Base-by-base conservation (phyloP, 2,329 filamentous ascomycete genomes). In the Cryphonectria naterciae region DNA sequence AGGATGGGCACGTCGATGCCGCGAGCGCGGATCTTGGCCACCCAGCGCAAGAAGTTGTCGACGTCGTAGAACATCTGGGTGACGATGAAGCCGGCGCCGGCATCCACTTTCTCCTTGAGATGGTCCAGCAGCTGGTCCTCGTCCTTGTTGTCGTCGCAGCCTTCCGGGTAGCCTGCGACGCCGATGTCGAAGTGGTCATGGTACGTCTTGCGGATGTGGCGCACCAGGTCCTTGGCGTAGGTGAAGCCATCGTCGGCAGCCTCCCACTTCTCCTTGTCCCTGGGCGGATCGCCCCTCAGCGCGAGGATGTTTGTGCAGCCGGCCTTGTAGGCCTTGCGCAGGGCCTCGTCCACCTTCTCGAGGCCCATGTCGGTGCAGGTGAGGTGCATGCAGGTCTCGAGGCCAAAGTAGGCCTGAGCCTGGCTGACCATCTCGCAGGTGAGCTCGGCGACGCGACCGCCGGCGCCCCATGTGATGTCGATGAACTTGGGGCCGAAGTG, bases 61-160 rank as follows among this genome's bases (percentile, higher is more conserved):
- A 90, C 95, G 78, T 99, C 95, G 85, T 99, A 99, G 83, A 98
- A 98, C 96, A 99, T 99, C 83, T 99, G 96, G 0, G 96, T 98
- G 68, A 99, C 93, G 74, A 99, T 93, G 80, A 98, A 99, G 8
- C 92, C 92, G 73, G 92, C 95, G 67, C 96, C 96, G 71, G 93
- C 93, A 79, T 99, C 96, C 46, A 98, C 91, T 85, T 99, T 99
- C 81, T 98, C 93, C 84, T 98, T 98, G 78, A 99, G 83, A 80
- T 98, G 96, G 74, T 96, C 91, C 74, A 99, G 89, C 77, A 99
- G 87, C 72, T 89, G 82, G 63, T 97, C 94, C 68, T 94, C 91
- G 77, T 97, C 91, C 76, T 93, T 90, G 80, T 97, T 94, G 80
- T 98, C 96, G 77, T 99, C 96, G 76, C 92, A 94, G 46, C 96